phyloP scores from a whole-genome alignment of 768 basidiomycete species.

The Calocera cornea region DNA sequence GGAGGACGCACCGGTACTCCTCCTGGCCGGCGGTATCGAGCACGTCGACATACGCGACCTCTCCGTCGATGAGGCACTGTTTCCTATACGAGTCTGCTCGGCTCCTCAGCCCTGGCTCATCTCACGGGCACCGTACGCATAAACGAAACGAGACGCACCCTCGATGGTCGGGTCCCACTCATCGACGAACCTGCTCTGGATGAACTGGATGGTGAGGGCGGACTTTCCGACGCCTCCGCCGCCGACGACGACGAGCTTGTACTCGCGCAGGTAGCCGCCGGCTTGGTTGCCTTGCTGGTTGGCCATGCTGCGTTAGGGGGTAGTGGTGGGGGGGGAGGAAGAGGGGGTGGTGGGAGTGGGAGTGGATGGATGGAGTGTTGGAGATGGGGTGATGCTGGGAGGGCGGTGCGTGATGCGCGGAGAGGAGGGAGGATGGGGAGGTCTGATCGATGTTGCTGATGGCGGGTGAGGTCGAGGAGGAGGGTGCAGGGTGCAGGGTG shows the following conservation, averaged over 20 bases:
- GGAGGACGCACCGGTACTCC: slow-evolving; percentile 76
- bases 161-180: slow-evolving; percentile 95
- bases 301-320: too few species aligned
- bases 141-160: slow-evolving; percentile 32
- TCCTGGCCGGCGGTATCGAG: slow-evolving; percentile 97
- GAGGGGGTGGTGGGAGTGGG: not conserved
- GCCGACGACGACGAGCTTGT: slow-evolving; percentile 96
- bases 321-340: not conserved
- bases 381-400: too few species aligned
- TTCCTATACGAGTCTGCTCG: slow-evolving; percentile 84
- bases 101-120: slow-evolving; percentile 7
- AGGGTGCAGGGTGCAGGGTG: too few species aligned
- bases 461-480: too few species aligned
- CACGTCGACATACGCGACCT: slow-evolving; percentile 92
- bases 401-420: too few species aligned
- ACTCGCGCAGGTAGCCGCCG: slow-evolving; percentile 54
- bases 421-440: too few species aligned
- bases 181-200: slow-evolving; percentile 87
- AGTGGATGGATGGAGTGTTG: too few species aligned
- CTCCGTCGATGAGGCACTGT: slow-evolving; percentile 95
- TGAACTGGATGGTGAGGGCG: slow-evolving; percentile 94
- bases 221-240: slow-evolving; percentile 93
- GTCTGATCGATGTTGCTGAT: too few species aligned
- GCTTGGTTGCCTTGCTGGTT: slow-evolving; percentile 24
- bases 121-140: not conserved